These are phyloP conservation scores for Houttuynia cordata DNA, from an alignment of 164 flowering plant species.

Conservation along the genomic window DNA sequence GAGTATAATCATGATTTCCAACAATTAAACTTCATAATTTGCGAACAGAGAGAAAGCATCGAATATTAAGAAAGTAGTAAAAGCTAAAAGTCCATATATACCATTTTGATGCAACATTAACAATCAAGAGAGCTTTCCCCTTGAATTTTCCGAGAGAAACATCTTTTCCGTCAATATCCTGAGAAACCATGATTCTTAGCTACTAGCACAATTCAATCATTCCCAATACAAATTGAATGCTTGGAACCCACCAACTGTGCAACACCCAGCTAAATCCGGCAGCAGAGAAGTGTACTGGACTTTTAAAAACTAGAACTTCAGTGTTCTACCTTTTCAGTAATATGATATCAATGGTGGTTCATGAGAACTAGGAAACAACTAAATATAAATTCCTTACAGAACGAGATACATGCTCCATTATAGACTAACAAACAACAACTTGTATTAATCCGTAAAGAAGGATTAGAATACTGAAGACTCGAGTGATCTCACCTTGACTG, in stretches of 20 bases:
- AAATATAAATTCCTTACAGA: no score
- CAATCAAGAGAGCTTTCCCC: conserved; percentile 75
- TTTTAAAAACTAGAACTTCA: no score
- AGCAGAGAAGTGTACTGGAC: not conserved
- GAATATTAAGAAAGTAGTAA: not conserved
- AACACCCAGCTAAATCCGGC: not conserved
- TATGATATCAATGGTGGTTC: no score
- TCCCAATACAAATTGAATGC: not conserved
- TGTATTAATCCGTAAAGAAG: no score
- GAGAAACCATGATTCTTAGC: conserved; percentile 4
- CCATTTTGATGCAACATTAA: conserved; percentile 94
- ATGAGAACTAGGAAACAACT: no score
- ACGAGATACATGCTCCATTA: no score
- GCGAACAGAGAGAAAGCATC: not conserved
- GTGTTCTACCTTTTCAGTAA: no score
- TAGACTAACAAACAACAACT: no score
- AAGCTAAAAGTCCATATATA: conserved; percentile 8
- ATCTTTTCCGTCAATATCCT: conserved; percentile 87
- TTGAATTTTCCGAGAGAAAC: conserved; percentile 74
- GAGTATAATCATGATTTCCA: not conserved
- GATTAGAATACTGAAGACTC: not conserved
- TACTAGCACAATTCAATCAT: not conserved
- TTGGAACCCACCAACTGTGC: not conserved
- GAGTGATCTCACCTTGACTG: conserved; percentile 50
- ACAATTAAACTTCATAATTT: not conserved